Conservation (phyloP, 2,329 filamentous ascomycete genomes). For the Aspergillus neoniger region DNA sequence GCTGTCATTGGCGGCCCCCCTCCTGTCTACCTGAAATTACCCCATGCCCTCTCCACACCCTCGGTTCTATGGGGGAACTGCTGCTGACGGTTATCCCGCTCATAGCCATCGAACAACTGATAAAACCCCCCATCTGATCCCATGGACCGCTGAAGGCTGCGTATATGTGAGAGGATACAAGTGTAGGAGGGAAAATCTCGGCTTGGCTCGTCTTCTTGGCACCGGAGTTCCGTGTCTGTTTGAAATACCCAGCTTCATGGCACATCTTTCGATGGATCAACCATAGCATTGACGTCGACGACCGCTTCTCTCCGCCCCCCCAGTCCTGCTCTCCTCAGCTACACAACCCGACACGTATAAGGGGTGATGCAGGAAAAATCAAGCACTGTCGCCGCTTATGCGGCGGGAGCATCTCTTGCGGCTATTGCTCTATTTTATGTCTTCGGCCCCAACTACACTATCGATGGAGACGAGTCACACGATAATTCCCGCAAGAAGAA, state of each 20-base stretch:
- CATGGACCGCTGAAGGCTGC: background rate
- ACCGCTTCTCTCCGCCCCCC: background rate
- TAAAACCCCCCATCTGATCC: background rate
- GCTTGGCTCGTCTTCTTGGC: conserved; percentile 7
- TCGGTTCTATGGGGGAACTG: conserved; percentile 16
- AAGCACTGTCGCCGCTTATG: conserved; percentile 84
- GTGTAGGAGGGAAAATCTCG: background rate
- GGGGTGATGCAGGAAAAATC: conserved; percentile 75
- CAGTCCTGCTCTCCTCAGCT: background rate
- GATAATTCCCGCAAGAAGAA: conserved; percentile 72
- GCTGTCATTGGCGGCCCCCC: conserved; percentile 10
- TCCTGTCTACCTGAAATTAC: conserved; percentile 11
- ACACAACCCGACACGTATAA: background rate
- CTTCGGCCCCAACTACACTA: conserved; percentile 94
- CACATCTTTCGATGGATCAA: conserved; percentile 5
- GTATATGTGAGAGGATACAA: background rate
- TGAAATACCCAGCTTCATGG: background rate
- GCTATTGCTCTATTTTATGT: conserved; percentile 95
- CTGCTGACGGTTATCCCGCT: conserved; percentile 4
- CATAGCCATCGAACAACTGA: conserved; percentile 10
- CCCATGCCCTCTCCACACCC: conserved; percentile 20
- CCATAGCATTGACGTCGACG: background rate
- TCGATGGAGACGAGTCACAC: conserved; percentile 73
- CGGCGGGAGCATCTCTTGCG: conserved; percentile 90
- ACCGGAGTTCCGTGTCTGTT: background rate